phyloP scores from a whole-genome alignment of 1,284 basidiomycete species.

The Cryptococcus sp. region DNA sequence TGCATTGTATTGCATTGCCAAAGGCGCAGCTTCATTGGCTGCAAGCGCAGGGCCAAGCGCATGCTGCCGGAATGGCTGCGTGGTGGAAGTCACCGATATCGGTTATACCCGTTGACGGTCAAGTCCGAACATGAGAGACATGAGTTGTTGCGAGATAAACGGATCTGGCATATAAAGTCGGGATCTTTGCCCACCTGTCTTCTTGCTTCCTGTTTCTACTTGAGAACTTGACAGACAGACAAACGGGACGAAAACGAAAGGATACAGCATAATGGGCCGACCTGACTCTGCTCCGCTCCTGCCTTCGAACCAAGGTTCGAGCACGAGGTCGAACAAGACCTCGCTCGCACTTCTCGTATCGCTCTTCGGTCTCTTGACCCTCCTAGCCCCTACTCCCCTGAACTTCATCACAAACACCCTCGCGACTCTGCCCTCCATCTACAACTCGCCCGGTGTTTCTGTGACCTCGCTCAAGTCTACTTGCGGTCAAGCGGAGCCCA shows the following conservation, averaged over 20 bases:
- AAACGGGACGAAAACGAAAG: neutral
- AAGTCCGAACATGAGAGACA: too few relatives aligned
- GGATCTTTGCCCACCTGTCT: neutral
- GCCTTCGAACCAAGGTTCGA: constrained; percentile 4
- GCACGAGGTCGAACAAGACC: constrained; percentile 4
- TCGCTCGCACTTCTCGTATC: constrained; percentile 12
- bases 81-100: too few relatives aligned
- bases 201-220: neutral
- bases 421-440: neutral
- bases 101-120: too few relatives aligned
- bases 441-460: neutral
- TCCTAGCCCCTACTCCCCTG: constrained; percentile 9
- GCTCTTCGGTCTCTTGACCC: constrained; percentile 15
- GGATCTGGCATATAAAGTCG: too few relatives aligned
- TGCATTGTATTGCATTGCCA: too few relatives aligned
- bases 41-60: too few relatives aligned
- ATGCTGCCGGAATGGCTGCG: too few relatives aligned
- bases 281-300: constrained; percentile 3
- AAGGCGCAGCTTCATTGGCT: too few relatives aligned
- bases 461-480: neutral
- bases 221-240: neutral
- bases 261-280: neutral
- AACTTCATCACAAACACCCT: constrained; percentile 1
- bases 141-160: too few relatives aligned
- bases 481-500: constrained; percentile 20